Conservation (phyloP, 2,329 filamentous ascomycete species). For the Alternaria solani region DNA sequence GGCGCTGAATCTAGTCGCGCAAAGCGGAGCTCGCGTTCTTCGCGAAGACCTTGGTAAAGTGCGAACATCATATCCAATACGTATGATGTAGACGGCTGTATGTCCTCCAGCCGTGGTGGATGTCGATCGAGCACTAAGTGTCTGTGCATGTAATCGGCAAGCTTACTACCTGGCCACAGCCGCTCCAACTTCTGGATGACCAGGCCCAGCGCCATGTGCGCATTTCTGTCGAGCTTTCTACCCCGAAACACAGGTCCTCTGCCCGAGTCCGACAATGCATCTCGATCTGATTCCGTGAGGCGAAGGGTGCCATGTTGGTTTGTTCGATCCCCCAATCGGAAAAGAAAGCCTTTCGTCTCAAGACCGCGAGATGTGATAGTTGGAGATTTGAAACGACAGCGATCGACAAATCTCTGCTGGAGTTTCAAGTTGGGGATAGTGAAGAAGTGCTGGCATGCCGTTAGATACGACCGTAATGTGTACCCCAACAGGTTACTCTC, state of each 20-base stretch:
- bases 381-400: conserved; percentile 23
- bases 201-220: neutral
- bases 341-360: conserved; percentile 21
- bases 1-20: conserved; percentile 12
- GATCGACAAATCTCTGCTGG: conserved; percentile 23
- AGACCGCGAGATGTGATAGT: conserved; percentile 14
- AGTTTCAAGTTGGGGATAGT: conserved; percentile 9
- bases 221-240: neutral
- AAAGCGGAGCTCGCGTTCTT: conserved; percentile 13
- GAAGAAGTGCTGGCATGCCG: conserved; percentile 9
- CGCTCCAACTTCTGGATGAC: neutral
- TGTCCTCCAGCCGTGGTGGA: neutral
- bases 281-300: neutral
- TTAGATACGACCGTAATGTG: conserved; percentile 11
- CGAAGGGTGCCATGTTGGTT: neutral
- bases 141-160: neutral
- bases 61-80: conserved; percentile 18
- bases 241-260: neutral
- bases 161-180: neutral
- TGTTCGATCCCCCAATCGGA: neutral
- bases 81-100: conserved; percentile 7
- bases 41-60: conserved; percentile 14
- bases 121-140: conserved; percentile 7
- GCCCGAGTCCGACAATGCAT: neutral
- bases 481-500: conserved; percentile 1